Base-by-base conservation (phyloP, 768 basidiomycete species). In the Boletellus ananas region DNA sequence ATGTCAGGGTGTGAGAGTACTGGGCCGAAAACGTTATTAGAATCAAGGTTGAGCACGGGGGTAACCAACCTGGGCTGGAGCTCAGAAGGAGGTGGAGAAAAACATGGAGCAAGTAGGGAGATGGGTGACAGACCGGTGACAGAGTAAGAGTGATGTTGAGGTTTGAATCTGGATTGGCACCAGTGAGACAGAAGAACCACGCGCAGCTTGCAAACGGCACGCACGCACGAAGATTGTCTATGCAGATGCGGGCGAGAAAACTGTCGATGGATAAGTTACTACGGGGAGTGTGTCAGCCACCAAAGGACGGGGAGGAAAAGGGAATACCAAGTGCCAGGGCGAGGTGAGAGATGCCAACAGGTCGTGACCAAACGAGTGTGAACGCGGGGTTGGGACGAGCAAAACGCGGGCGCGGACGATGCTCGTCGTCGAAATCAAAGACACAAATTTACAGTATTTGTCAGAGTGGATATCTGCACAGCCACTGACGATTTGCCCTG, bases 391-490 rank as follows among this genome's bases (percentile, higher is more conserved):
- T 11, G 35, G 42, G 18, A 34, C 18, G 16, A 34, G 33, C 33
- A 34, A 13, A 8, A 43, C 31, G 46, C 41, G 34, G 23, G 23
- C 34, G 23, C 45, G 45, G 45, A 45, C 34, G 33, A 27, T 49
- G 57, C 20, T 53, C 46, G 59, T 48, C 54, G 60, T 57, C 53
- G 45, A 23, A 50, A 47, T 50, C 50, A 54, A 52, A 45, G 45
- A 43, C 18, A 44, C 23, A 63, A 61, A 58, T 61, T 57, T 57
- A 29, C 3, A 16, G 31, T 21, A 61, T 61, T 61, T 63, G 60
- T 63, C 55, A 56, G 62, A 50, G 39, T 59, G 52, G 60, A 29
- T 60, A 60, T 60, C 50, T 3, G 21, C 59, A 60, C 48, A 42
- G 59, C 59, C 61, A 63, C 54, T 11, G 29, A 11, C 29, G 29